Evolutionary conservation across 2,329 filamentous ascomycete species (phyloP).

Genomic region (Metarhizium robertsii): DNA sequence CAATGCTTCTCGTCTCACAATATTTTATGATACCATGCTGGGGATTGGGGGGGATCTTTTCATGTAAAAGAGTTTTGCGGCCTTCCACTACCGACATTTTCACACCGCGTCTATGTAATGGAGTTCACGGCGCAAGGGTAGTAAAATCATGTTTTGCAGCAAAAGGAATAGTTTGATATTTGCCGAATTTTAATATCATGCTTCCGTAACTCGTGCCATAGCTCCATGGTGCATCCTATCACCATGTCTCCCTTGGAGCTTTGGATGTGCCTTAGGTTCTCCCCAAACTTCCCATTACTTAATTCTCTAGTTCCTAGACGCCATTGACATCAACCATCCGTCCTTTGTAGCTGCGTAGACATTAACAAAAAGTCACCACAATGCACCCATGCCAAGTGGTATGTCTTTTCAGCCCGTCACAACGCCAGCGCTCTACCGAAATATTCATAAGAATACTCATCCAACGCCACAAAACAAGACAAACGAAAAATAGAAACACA

Average conservation of each 20-base stretch:
- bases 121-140: neutral
- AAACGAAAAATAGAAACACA: neutral
- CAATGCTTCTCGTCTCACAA: neutral
- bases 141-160: neutral
- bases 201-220: neutral
- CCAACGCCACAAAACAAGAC: conserved; percentile 15
- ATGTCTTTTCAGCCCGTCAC: conserved; percentile 1
- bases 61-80: neutral
- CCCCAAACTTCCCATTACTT: neutral
- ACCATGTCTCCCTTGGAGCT: neutral
- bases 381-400: neutral
- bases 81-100: neutral
- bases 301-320: neutral
- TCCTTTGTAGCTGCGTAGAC: conserved; percentile 1
- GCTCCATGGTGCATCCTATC: neutral
- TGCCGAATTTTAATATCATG: neutral
- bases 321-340: neutral
- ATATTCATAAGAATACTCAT: conserved; percentile 7
- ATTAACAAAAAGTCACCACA: neutral
- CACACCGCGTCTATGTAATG: neutral
- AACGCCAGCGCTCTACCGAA: conserved; percentile 8
- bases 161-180: neutral
- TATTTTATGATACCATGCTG: neutral
- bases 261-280: neutral
- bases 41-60: neutral